Conservation (phyloP, 148 eudicot species). For the Rhododendron ferrugineum region DNA sequence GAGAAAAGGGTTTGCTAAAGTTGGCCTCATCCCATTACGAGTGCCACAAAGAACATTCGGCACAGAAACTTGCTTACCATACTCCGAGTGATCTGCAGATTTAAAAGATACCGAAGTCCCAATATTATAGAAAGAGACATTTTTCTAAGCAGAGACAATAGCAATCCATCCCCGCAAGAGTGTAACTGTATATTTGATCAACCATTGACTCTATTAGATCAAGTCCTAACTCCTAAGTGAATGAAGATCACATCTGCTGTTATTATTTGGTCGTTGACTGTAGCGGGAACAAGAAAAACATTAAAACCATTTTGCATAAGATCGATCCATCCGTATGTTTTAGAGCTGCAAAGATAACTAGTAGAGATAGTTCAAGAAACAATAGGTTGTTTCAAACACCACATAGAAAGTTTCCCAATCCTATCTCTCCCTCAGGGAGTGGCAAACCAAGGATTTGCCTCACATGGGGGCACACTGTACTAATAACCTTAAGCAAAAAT, state of each 20-base stretch:
- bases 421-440: not conserved
- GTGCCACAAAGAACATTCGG: not conserved
- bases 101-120: not conserved
- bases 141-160: not conserved
- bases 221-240: not conserved
- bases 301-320: not conserved
- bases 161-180: not conserved
- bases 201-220: not conserved
- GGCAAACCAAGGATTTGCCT: no score
- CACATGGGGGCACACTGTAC: no score
- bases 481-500: no score
- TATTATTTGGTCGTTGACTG: not conserved
- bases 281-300: not conserved
- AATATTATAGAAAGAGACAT: not conserved
- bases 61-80: not conserved
- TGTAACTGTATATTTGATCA: not conserved
- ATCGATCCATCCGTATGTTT: not conserved
- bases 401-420: not conserved
- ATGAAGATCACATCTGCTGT: not conserved
- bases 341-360: not conserved
- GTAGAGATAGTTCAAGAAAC: not conserved
- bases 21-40: not conserved
- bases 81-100: not conserved
- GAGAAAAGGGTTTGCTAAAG: constrained; percentile 1
- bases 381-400: not conserved